Percentiles rank a stretch among this genome's conserved stretches.
phyloP scores from a whole-genome alignment of 1,284 basidiomycete genomes.

The Papiliotrema laurentii region DNA sequence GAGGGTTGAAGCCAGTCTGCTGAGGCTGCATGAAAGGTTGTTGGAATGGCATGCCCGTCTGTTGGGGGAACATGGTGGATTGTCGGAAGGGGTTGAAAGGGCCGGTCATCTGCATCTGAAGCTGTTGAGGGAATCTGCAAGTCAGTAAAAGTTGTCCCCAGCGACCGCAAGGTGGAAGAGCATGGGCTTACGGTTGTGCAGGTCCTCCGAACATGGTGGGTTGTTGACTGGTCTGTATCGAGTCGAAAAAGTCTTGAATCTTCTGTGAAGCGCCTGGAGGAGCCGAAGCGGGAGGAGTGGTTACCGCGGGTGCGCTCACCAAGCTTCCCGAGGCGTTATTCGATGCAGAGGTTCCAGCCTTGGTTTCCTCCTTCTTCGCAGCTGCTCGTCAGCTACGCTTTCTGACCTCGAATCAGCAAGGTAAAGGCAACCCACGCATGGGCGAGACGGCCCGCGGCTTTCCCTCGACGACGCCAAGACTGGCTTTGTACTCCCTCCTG shows the following conservation, averaged over 20 bases:
- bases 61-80: slow-evolving; percentile 51
- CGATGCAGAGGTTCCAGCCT: slow-evolving; percentile 2
- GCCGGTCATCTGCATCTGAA: slow-evolving; percentile 22
- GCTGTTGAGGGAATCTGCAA: slow-evolving; percentile 8
- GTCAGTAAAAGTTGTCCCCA: not conserved
- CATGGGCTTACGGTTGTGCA: slow-evolving; percentile 12
- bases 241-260: slow-evolving; percentile 83
- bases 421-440: slow-evolving; percentile 3
- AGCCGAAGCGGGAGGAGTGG: slow-evolving; percentile 10
- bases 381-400: not conserved
- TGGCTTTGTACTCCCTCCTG: slow-evolving; percentile 82
- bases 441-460: slow-evolving; percentile 17
- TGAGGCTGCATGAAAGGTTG: slow-evolving; percentile 53
- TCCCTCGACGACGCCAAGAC: slow-evolving; percentile 69
- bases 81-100: slow-evolving; percentile 69
- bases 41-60: slow-evolving; percentile 27
- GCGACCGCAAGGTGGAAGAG: slow-evolving; percentile 38
- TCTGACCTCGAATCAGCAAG: not conserved
- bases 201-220: slow-evolving; percentile 41
- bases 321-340: not conserved
- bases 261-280: slow-evolving; percentile 37
- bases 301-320: slow-evolving; percentile 3
- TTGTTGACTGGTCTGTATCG: slow-evolving; percentile 75
- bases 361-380: not conserved
- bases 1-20: slow-evolving; percentile 57